Base-by-base conservation (phyloP, 169 alveolate genomes). In the Ichthyophthirius multifiliis region DNA sequence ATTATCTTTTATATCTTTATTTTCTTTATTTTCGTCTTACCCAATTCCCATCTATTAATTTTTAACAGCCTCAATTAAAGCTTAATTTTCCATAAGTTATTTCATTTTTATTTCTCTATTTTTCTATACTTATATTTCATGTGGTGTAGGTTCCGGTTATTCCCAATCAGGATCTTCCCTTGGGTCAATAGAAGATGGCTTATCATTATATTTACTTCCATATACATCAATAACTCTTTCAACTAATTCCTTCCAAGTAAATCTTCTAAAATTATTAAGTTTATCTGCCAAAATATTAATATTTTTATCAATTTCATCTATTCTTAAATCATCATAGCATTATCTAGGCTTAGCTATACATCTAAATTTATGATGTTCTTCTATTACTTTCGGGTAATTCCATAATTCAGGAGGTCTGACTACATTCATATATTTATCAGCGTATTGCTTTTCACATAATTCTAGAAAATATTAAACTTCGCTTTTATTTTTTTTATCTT, bases 301-400 rank as follows among this genome's bases (percentile, higher is more conserved):
- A 18, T 67, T 79, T 10, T 43, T 37, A 27, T 79, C 85, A 13
- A 79, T 67, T 0, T 37, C 47, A 41, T 79, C 77, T 32, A 65
- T 46, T 67, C 85, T 79, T 18, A 71, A 55, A 67, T 79, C 85
- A 16, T 35, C 62, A 47, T 79, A 79, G 23, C 85, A 65, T 65
- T 79, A 30, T 6, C 55, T 79, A 4, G 85, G 85, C 13, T 79
- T 46, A 35, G 85, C 85, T 23, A 79, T 79, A 16, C 65, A 55
- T 79, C 85, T 79, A 47, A 79, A 79, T 37, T 65, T 73, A 67
- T 79, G 85, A n/a, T n/a, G n/a, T 23, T 79, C 85, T 27, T 79
- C 78, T 6, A 67, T n/a, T 31, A 79, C 67, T 79, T 79, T 73
- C 23, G 85, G 85, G 43, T 34, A 79, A 35, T 79, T 79, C 85